These are phyloP conservation scores for Spencermartinsiella ligniputridi DNA, from an alignment of 1,139 yeast species.

Conservation along the genomic window DNA sequence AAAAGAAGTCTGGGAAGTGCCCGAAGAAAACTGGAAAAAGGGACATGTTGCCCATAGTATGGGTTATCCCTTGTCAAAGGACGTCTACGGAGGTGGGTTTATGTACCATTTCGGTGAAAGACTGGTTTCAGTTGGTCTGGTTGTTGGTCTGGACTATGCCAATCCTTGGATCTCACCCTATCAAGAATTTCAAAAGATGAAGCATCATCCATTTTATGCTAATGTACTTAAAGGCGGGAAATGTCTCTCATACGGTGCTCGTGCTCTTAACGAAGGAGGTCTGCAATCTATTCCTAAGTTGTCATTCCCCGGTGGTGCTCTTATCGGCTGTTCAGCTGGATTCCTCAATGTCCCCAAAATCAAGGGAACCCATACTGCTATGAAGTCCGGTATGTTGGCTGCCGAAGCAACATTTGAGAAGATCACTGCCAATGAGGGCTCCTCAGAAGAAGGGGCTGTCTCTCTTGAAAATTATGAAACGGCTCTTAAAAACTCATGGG, in stretches of 20 bases:
- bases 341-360: slow-evolving; percentile 95
- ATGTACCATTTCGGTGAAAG: slow-evolving; percentile 96
- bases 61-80: slow-evolving; percentile 77
- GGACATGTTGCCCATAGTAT: slow-evolving; percentile 85
- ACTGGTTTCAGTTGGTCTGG: slow-evolving; percentile 82
- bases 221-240: slow-evolving; percentile 78
- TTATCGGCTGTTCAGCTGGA: slow-evolving; percentile 95
- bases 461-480: slow-evolving; percentile 55
- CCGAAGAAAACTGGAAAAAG: slow-evolving; percentile 69
- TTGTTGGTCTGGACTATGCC: slow-evolving; percentile 85
- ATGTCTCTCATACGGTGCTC: slow-evolving; percentile 89
- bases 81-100: slow-evolving; percentile 93
- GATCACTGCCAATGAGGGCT: slow-evolving; percentile 43
- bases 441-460: slow-evolving; percentile 38
- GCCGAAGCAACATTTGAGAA: slow-evolving; percentile 76
- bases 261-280: slow-evolving; percentile 97
- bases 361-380: slow-evolving; percentile 97
- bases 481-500: slow-evolving; percentile 75
- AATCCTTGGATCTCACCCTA: slow-evolving; percentile 95
- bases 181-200: slow-evolving; percentile 92
- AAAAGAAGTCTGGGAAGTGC: slow-evolving; percentile 97
- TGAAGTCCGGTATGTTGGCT: slow-evolving; percentile 91
- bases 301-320: slow-evolving; percentile 90
- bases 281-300: slow-evolving; percentile 84
- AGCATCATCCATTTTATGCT: slow-evolving; percentile 82